phyloP scores from a whole-genome alignment of 331 rosid species.

The Rhamnella rubrinervis region DNA sequence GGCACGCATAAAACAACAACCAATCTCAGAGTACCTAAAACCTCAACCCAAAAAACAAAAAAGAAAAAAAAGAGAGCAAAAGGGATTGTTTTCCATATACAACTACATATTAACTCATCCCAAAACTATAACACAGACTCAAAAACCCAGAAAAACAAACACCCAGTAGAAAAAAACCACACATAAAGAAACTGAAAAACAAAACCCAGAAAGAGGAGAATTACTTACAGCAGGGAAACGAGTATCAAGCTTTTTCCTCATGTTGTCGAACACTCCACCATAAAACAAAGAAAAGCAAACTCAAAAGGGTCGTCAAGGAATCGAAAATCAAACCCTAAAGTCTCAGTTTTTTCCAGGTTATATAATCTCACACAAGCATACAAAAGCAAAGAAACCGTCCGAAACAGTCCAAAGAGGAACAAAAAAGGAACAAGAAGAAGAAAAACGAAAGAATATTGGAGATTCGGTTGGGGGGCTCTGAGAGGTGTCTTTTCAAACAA shows the following conservation, averaged over 20 bases:
- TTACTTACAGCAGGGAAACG: constrained; percentile 71
- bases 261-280: constrained; percentile 23
- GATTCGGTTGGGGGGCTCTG: too few species aligned
- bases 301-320: not conserved
- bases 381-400: too few species aligned
- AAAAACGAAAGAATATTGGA: too few species aligned
- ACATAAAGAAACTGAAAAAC: not conserved
- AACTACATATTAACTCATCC: not conserved
- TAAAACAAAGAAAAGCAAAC: not conserved
- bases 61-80: not conserved
- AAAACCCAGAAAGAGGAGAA: not conserved
- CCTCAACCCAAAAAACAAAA: too few species aligned
- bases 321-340: constrained; percentile 7
- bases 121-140: not conserved
- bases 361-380: too few species aligned
- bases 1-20: too few species aligned
- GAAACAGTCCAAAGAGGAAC: too few species aligned
- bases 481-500: too few species aligned
- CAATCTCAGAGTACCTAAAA: too few species aligned
- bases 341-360: not conserved
- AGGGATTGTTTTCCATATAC: not conserved
- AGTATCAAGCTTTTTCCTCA: constrained; percentile 75
- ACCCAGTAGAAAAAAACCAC: not conserved
- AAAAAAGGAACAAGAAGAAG: too few species aligned
- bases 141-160: not conserved